These are phyloP conservation scores for Alloascoidea hylecoeti DNA, from an alignment of 805 yeast species.

Conservation along the genomic window DNA sequence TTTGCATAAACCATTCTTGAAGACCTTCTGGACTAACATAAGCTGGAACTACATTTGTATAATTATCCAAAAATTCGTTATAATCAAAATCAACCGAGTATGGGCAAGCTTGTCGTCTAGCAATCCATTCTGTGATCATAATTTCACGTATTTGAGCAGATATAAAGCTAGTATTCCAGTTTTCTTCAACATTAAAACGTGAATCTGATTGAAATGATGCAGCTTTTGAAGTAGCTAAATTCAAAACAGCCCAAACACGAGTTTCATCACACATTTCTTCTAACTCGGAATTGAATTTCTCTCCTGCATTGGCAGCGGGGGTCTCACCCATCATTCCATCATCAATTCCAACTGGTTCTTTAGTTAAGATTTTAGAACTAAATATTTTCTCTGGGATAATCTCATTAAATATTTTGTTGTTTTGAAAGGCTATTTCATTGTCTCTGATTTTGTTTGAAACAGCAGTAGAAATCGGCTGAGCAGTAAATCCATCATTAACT, in stretches of 20 bases:
- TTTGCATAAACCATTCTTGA: slow-evolving; percentile 19
- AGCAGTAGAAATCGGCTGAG: background rate
- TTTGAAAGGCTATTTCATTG: background rate
- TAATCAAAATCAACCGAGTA: slow-evolving; percentile 24
- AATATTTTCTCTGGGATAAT: background rate
- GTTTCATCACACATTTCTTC: background rate
- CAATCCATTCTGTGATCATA: slow-evolving; percentile 22
- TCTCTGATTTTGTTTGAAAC: background rate
- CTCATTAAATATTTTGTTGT: background rate
- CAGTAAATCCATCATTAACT: slow-evolving; percentile 19
- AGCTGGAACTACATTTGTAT: slow-evolving; percentile 16
- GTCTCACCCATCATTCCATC: background rate
- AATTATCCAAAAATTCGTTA: slow-evolving; percentile 20
- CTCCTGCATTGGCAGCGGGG: background rate
- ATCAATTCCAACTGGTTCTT: background rate
- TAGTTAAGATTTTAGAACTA: background rate
- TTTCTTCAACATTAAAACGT: slow-evolving; percentile 8
- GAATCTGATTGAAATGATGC: slow-evolving; percentile 9
- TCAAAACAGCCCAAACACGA: slow-evolving; percentile 21
- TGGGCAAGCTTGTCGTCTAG: slow-evolving; percentile 17
- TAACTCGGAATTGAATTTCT: no score
- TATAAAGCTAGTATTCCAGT: slow-evolving; percentile 20
- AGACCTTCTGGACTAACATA: slow-evolving; percentile 3
- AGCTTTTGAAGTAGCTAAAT: slow-evolving; percentile 14
- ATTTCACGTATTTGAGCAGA: slow-evolving; percentile 20